Conservation (phyloP, 2,329 filamentous ascomycete genomes). For the Microcera coccophila region DNA sequence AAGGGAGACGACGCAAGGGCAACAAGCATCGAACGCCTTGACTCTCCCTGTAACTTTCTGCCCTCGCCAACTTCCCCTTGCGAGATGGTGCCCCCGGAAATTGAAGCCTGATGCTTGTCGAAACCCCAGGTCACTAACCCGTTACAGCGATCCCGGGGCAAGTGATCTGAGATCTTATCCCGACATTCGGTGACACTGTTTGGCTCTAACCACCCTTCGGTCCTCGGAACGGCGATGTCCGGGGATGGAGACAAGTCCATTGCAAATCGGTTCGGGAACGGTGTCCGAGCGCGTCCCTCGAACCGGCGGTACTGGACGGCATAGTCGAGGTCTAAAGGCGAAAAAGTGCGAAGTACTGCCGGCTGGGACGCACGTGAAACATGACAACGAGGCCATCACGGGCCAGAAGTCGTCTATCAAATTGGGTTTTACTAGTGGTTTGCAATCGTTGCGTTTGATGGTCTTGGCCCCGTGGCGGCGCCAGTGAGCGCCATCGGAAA, state of each 20-base stretch:
- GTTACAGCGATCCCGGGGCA: constrained; percentile 30
- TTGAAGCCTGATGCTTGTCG: constrained; percentile 17
- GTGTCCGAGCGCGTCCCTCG: not conserved
- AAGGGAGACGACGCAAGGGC: not conserved
- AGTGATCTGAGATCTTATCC: constrained; percentile 34
- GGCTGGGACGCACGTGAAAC: not conserved
- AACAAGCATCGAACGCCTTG: not conserved
- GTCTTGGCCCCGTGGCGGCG: constrained; percentile 11
- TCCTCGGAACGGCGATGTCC: constrained; percentile 29
- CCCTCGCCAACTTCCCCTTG: constrained; percentile 29
- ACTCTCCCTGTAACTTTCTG: constrained; percentile 20
- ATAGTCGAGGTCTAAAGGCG: not conserved
- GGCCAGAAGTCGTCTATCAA: not conserved
- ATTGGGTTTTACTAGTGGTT: not conserved
- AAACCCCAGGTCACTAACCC: constrained; percentile 19
- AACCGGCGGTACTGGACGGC: not conserved
- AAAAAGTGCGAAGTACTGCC: too few species aligned
- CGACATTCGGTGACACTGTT: constrained; percentile 27
- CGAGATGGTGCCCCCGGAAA: constrained; percentile 23
- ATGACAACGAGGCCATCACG: not conserved
- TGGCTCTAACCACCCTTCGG: constrained; percentile 9
- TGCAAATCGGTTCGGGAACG: constrained; percentile 7
- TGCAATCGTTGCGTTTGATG: constrained; percentile 1
- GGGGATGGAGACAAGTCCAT: constrained; percentile 9
- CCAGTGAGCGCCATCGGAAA: not conserved